Evolutionary conservation across 2,329 filamentous ascomycete genomes (phyloP), one percentile per base, ranked within the genome.

Genomic region (Ceratocystiopsis brevicomis): DNA sequence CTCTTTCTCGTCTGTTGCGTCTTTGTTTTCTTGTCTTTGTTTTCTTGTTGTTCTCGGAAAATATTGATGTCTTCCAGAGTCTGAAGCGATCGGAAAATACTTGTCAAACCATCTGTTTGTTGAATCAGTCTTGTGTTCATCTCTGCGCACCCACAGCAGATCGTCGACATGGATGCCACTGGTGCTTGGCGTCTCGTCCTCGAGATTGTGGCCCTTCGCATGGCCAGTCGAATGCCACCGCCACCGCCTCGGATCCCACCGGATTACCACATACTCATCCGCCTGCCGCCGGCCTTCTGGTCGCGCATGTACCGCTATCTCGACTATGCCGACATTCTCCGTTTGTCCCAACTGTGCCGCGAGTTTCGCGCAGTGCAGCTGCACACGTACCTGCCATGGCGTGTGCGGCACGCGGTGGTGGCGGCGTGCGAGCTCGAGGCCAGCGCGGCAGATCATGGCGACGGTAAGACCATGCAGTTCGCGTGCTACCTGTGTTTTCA

Each of bases 401-500:
- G 17, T 3, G 44, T 47, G 5, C 44, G 48, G 0, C 39, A 46
- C 17, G 42, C 44, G 14, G 32, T 38, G 19, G 41, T 49, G 14
- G 42, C 42, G 4, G 34, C 18, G 16, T 18, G 37, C 8, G 46
- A 50, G 11, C 18, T 21, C 12, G 17, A 41, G 21, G 16, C 40
- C 9, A 25, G 9, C 21, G 37, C 38, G 30, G 37, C 42, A n/a
- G 14, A 6, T 1, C 15, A 18, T 12, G 18, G 12, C 32, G 33
- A 6, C 36, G 40, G 13, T 30, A 17, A 21, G 37, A 15, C 37
- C 33, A 39, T 39, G 34, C 32, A 13, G 13, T 35, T n/a, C 14
- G 49, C 41, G 11, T 52, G 51, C 43, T 52, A 52, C 39, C 44
- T 51, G 13, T 52, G 51, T 38, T 52, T 47, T 33, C 47, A 47